Percentiles rank a stretch among this genome's conserved stretches.
Evolutionary conservation across 768 basidiomycete genomes (phyloP).

Genomic region (Calocybe gangraenosa): DNA sequence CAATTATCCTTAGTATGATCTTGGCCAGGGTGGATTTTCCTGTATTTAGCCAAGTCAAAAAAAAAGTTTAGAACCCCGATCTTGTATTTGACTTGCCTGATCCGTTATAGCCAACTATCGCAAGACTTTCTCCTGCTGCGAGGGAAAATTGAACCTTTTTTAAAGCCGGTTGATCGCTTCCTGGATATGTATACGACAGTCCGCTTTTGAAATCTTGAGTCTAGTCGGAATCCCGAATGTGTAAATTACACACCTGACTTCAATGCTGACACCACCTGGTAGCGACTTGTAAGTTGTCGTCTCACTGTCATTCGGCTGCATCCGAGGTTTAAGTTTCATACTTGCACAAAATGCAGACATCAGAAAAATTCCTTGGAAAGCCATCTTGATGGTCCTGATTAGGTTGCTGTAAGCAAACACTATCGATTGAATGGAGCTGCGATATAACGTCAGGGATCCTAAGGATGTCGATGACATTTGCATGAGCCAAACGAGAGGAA

Average conservation of each 20-base stretch:
- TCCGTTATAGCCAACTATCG: slow-evolving; percentile 83
- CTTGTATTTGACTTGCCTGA: slow-evolving; percentile 48
- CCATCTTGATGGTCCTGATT: slow-evolving; percentile 61
- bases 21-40: slow-evolving; percentile 89
- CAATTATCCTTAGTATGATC: slow-evolving; percentile 71
- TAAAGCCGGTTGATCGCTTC: slow-evolving; percentile 61
- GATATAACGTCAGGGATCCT: slow-evolving; percentile 79
- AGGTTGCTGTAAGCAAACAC: slow-evolving; percentile 63
- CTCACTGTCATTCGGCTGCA: slow-evolving; percentile 59
- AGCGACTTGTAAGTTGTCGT: slow-evolving; percentile 41
- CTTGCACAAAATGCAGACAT: slow-evolving; percentile 85
- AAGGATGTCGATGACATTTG: slow-evolving; percentile 72
- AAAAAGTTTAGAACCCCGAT: neutral
- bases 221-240: slow-evolving; percentile 5
- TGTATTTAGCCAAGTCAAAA: slow-evolving; percentile 23
- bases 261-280: slow-evolving; percentile 62
- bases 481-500: slow-evolving; percentile 69
- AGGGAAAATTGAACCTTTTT: slow-evolving; percentile 67
- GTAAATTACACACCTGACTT: slow-evolving; percentile 50
- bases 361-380: slow-evolving; percentile 82
- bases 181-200: slow-evolving; percentile 76
- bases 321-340: slow-evolving; percentile 60
- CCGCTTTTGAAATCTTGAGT: slow-evolving; percentile 22
- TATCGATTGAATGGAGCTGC: slow-evolving; percentile 70
- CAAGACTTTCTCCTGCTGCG: slow-evolving; percentile 73